Evolutionary conservation across 352 stramenopile species (phyloP), one percentile per base, ranked within the genome.

Genomic region (Phytophthora quininea): DNA sequence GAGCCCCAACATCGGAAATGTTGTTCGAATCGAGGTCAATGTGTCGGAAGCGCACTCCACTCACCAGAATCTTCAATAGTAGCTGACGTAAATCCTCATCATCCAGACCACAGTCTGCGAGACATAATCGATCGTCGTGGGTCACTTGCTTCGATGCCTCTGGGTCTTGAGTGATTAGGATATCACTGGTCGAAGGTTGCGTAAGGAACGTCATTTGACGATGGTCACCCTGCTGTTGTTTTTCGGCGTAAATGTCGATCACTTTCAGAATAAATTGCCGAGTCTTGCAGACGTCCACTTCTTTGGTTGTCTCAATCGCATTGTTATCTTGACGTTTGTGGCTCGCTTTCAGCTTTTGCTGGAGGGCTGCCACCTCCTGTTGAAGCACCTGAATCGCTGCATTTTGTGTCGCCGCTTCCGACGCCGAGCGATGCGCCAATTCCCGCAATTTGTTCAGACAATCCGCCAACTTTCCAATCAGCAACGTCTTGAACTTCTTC

Each of bases 201-300:
- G 79, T 90, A 4, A 88, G 40, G 54, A 90, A 90, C 7, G 79
- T 88, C 11, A 61, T 71, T 58, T 76, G 72, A 11, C 58, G 69
- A 14, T 65, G 53, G 9, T 73, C 53, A 3, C 58, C 65, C n/a
- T 71, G 43, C 10, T 69, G 62, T 29, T 75, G 67, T 31, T 71
- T 76, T 9, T 76, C 72, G 1, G 54, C 50, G 33, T 85, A 70
- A 30, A 79, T 11, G 29, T 86, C 76, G 9, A 89, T 62, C 12
- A 86, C 33, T 48, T 82, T 82, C 29, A 84, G 49, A 14, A 90
- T 42, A 9, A 90, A 67, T 42, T 71, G 79, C 0, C 48, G 63
- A 30, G 38, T 62, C n/a, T 49, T 69, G 10, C n/a, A 50, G 15
- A 24, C 32, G 35, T 19, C 12, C 6, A 47, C 45, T 24, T 19